A percentile compares a stretch with the other conserved stretches of the same genome.
phyloP scores from a whole-genome alignment of 192 early-diverging fungal genomes.

The Backusella westeae region DNA sequence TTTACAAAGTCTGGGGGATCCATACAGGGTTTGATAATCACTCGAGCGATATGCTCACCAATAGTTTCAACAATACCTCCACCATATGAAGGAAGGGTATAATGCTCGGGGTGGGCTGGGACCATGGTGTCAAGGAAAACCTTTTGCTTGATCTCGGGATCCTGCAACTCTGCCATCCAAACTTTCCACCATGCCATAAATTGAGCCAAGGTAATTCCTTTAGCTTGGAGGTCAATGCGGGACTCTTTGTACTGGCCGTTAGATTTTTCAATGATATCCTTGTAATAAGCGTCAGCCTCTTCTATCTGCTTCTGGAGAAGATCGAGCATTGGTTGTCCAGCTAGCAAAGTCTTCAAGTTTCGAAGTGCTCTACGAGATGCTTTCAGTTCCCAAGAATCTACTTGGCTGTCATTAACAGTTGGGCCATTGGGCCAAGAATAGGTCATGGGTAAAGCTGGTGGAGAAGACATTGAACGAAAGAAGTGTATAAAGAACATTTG shows the following conservation, averaged over 20 bases:
- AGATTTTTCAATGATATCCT: neutral
- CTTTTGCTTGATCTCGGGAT: neutral
- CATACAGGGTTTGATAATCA: neutral
- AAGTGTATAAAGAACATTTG: neutral
- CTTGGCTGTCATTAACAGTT: neutral
- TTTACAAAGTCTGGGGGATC: neutral
- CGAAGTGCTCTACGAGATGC: neutral
- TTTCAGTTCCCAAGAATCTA: neutral
- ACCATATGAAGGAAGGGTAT: neutral
- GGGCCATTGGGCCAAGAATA: neutral
- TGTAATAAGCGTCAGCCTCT: neutral
- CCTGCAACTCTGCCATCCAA: neutral
- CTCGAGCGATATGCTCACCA: neutral
- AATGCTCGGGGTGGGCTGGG: neutral
- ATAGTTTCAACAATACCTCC: neutral
- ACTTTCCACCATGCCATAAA: neutral
- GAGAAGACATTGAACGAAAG: neutral
- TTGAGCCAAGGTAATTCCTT: neutral
- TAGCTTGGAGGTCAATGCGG: neutral
- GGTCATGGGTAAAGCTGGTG: neutral
- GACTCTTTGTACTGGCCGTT: neutral
- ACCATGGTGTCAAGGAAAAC: neutral
- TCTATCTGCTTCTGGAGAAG: neutral
- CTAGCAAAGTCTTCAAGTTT: neutral
- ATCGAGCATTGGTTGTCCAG: neutral